Conservation (phyloP, 2,329 filamentous ascomycete genomes). For the Sarocladium oryzae region DNA sequence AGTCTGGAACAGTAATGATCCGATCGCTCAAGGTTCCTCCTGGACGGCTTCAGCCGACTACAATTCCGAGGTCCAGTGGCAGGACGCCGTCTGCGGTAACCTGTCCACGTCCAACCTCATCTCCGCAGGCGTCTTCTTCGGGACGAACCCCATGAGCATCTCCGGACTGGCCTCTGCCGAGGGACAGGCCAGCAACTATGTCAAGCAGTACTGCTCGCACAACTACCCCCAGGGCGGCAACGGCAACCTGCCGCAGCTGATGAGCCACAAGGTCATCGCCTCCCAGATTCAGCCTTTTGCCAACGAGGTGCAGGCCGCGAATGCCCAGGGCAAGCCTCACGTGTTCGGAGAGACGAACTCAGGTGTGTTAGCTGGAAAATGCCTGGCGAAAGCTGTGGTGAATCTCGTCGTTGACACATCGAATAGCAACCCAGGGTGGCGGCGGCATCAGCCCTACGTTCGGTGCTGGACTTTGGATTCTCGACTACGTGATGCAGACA, state of each 20-base stretch:
- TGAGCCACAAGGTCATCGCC: slow-evolving; percentile 34
- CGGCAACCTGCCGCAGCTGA: slow-evolving; percentile 29
- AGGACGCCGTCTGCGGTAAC: slow-evolving; percentile 23
- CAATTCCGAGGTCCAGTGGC: slow-evolving; percentile 25
- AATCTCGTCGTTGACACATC: background rate
- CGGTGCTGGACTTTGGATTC: slow-evolving; percentile 33
- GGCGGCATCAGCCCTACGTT: slow-evolving; percentile 33
- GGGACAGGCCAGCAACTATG: slow-evolving; percentile 27
- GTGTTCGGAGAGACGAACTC: slow-evolving; percentile 41
- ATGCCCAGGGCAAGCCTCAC: slow-evolving; percentile 28
- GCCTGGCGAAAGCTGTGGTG: too few relatives aligned
- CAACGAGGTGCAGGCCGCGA: slow-evolving; percentile 29
- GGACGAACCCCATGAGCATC: slow-evolving; percentile 28
- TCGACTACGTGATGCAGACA: slow-evolving; percentile 31
- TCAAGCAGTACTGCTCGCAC: slow-evolving; percentile 37
- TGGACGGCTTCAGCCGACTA: slow-evolving; percentile 27
- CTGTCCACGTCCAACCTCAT: slow-evolving; percentile 21
- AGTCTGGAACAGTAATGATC: slow-evolving; percentile 14
- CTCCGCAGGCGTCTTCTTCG: slow-evolving; percentile 29
- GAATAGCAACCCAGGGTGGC: slow-evolving; percentile 28
- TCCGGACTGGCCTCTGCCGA: slow-evolving; percentile 27
- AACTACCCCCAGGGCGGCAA: slow-evolving; percentile 35
- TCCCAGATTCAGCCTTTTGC: slow-evolving; percentile 29
- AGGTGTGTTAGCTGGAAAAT: slow-evolving; percentile 24
- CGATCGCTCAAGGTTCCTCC: slow-evolving; percentile 19